A percentile compares a stretch with the other conserved stretches of the same genome.
phyloP scores from a whole-genome alignment of 1,284 basidiomycete species.

The Tilletia caries region DNA sequence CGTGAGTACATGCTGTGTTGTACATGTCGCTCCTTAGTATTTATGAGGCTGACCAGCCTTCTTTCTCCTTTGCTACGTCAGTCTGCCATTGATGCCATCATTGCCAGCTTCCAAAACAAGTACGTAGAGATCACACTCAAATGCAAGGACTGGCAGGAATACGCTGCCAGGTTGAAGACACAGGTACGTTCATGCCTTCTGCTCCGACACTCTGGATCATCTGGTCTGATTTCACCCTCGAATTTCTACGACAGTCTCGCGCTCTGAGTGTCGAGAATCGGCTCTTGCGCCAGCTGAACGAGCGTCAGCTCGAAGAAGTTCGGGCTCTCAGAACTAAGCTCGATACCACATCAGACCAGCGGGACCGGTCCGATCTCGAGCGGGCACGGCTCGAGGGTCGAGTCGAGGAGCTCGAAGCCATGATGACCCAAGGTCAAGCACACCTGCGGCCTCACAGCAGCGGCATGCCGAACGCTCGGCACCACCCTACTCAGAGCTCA shows the following conservation, averaged over 20 bases:
- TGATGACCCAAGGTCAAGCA: background rate
- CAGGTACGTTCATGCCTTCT: conserved; percentile 1
- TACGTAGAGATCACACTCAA: conserved; percentile 41
- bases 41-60: background rate
- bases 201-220: too few relatives aligned
- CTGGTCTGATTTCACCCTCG: too few relatives aligned
- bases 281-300: conserved; percentile 32
- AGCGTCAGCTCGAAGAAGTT: background rate
- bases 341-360: conserved; percentile 1
- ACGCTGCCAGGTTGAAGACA: conserved; percentile 39
- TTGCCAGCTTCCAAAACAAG: conserved; percentile 37
- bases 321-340: background rate
- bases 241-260: conserved; percentile 22
- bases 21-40: background rate
- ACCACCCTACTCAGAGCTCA: too few relatives aligned
- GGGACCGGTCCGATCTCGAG: conserved; percentile 9
- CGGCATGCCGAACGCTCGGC: background rate
- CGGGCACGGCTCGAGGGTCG: background rate
- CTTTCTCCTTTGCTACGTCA: background rate
- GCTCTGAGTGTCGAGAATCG: conserved; percentile 37
- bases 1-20: conserved; percentile 12
- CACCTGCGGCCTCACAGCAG: background rate
- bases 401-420: conserved; percentile 1
- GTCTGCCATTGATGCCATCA: conserved; percentile 37
- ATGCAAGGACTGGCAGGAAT: conserved; percentile 46